phyloP scores from a whole-genome alignment of 306 rosid genomes.

The Cajanus cajan region DNA sequence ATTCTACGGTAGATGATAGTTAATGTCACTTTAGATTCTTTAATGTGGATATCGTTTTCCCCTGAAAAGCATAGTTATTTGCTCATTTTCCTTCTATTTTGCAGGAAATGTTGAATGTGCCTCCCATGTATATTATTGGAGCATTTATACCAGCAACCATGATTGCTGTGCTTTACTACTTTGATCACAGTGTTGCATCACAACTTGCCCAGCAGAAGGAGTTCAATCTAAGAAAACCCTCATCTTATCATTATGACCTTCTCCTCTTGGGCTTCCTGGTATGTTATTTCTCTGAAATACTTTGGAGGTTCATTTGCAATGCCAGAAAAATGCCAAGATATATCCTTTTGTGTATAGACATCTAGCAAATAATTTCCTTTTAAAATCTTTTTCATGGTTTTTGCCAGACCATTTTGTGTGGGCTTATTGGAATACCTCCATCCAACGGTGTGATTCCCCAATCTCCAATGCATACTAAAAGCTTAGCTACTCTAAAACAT shows the following conservation, averaged over 20 bases:
- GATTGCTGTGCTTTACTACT: constrained; percentile 82
- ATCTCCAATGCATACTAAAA: constrained; percentile 93
- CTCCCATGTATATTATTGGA: constrained; percentile 72
- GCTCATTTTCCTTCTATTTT: constrained; percentile 32
- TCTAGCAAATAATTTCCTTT: neutral
- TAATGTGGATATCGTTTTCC: neutral
- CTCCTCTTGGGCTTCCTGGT: constrained; percentile 84
- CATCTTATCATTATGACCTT: constrained; percentile 86
- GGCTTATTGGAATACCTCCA: constrained; percentile 86
- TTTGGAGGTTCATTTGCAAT: constrained; percentile 6
- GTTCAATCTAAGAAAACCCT: constrained; percentile 80
- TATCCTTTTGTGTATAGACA: neutral
- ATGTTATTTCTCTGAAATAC: constrained; percentile 20
- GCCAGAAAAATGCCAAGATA: neutral
- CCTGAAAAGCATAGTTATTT: neutral
- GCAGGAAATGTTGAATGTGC: constrained; percentile 85
- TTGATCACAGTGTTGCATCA: constrained; percentile 92
- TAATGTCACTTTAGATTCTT: neutral
- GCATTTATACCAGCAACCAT: constrained; percentile 89
- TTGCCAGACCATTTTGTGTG: constrained; percentile 68
- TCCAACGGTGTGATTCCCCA: constrained; percentile 89
- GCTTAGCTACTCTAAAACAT: constrained; percentile 85
- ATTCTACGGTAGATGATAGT: neutral
- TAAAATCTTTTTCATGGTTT: constrained; percentile 3
- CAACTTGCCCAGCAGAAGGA: constrained; percentile 88